phyloP scores from a whole-genome alignment of 495 filamentous ascomycete species.

The Penicillium chermesinum region DNA sequence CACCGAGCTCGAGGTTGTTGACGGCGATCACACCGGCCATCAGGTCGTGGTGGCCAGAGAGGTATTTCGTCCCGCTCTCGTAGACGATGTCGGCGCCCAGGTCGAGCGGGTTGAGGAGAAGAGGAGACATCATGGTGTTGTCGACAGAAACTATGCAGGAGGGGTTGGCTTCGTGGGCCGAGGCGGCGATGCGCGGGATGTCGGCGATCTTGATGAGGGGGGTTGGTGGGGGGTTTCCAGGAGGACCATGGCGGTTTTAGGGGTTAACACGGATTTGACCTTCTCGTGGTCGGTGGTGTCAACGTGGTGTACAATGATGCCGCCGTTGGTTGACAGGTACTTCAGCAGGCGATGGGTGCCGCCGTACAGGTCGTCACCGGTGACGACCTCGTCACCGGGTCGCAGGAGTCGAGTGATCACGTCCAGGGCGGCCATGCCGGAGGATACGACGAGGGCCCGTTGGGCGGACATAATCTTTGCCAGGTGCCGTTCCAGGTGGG shows the following conservation, averaged over 20 bases:
- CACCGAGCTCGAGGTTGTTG: slow-evolving; percentile 73
- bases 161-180: slow-evolving; percentile 73
- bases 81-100: slow-evolving; percentile 94
- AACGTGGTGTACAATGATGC: slow-evolving; percentile 91
- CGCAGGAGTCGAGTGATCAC: slow-evolving; percentile 91
- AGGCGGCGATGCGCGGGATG: slow-evolving; percentile 67
- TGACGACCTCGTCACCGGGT: slow-evolving; percentile 94
- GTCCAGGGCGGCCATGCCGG: slow-evolving; percentile 94
- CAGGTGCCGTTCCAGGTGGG: slow-evolving; percentile 91
- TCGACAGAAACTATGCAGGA: slow-evolving; percentile 84
- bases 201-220: slow-evolving; percentile 97
- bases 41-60: slow-evolving; percentile 96
- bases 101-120: slow-evolving; percentile 86
- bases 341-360: slow-evolving; percentile 92
- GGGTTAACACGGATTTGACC: slow-evolving; percentile 60
- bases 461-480: slow-evolving; percentile 97
- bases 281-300: slow-evolving; percentile 75
- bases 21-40: slow-evolving; percentile 96
- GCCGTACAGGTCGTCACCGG: slow-evolving; percentile 94
- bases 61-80: slow-evolving; percentile 95
- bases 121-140: slow-evolving; percentile 97
- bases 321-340: slow-evolving; percentile 78
- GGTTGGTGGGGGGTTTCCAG: slow-evolving; percentile 96
- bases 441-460: slow-evolving; percentile 86
- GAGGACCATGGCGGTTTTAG: slow-evolving; percentile 91